Evolutionary conservation across 371 early-diverging fungal genomes (phyloP), one percentile per base, ranked within the genome.

Genomic region (Mucor lusitanicus): DNA sequence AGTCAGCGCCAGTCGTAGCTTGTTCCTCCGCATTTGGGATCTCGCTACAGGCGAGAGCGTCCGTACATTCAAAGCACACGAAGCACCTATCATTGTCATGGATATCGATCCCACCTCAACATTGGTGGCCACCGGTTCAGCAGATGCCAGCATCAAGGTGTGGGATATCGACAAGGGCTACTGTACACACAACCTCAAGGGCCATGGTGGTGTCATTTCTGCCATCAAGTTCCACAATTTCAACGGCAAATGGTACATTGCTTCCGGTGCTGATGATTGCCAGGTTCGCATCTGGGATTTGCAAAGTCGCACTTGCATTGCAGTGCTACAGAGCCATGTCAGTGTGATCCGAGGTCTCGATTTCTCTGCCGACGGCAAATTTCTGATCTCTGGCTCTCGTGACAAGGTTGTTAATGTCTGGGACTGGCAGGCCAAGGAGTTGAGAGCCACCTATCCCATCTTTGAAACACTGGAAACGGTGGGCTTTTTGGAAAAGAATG

Each of bases 151-250:
- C 8, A 91, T 99, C 61, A 93, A 92, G 64, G 94, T 97, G 5
- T 99, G 97, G 96, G 97, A 99, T 81, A 92, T 95, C 48, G 94
- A 92, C 61, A 84, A 89, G 59, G 96, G 95, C n/a, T 95, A 84
- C 78, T 95, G 94, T 70, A 98, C 99, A 30, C 99, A 99, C 75
- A 93, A 94, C 73, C 92, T 99, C 67, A 87, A 85, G 54, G 98
- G 98, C 40, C 99, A 99, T 65, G 84, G 91, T 39, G 98, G 97
- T 39, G 90, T 97, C 21, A 81, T 99, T 58, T 88, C 91, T 54
- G 87, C 90, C 0, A 83, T 99, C 27, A 90, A 90, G 64, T 99
- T 98, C 76, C 92, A 92, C 57, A 85, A 90, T 6, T 81, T 87
- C 66, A 67, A 76, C 32, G 77, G 73, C 39, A 80, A 83, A 67